Conservation (phyloP, 768 basidiomycete species). For the Boletus sp. region DNA sequence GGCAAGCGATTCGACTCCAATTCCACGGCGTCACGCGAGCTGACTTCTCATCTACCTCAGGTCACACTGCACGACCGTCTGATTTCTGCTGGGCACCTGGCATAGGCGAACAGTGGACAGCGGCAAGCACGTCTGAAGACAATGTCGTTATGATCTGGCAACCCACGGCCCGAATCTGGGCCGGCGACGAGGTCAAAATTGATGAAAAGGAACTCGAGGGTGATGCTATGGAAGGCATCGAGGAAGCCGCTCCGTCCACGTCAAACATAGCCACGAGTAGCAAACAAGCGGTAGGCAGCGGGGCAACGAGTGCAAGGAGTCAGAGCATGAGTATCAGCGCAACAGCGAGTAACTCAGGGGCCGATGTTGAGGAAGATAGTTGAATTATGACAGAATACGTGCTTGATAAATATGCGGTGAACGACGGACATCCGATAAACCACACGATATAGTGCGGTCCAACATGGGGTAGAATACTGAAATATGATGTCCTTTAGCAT, state of each 20-base stretch:
- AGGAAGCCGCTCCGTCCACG: conserved; percentile 35
- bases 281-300: conserved; percentile 26
- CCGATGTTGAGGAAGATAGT: conserved; percentile 39
- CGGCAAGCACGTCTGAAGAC: conserved; percentile 89
- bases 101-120: conserved; percentile 77
- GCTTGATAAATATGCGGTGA: conserved; percentile 11
- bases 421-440: conserved; percentile 7
- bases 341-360: conserved; percentile 46
- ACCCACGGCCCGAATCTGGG: conserved; percentile 91
- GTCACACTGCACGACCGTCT: conserved; percentile 84
- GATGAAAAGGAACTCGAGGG: conserved; percentile 83
- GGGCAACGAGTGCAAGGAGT: conserved; percentile 43
- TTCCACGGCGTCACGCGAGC: background rate
- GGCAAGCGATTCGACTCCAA: conserved; percentile 44
- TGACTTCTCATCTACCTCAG: conserved; percentile 34
- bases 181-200: conserved; percentile 82
- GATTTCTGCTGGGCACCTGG: conserved; percentile 97
- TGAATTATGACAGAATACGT: conserved; percentile 14
- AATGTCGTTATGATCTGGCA: conserved; percentile 98
- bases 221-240: conserved; percentile 75
- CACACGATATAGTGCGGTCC: background rate
- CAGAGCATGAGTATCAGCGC: conserved; percentile 63
- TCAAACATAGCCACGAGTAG: conserved; percentile 12
- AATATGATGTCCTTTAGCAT: background rate
- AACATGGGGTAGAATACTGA: background rate